phyloP scores from a whole-genome alignment of 129 eudicot species.

The Deinandra increscens region DNA sequence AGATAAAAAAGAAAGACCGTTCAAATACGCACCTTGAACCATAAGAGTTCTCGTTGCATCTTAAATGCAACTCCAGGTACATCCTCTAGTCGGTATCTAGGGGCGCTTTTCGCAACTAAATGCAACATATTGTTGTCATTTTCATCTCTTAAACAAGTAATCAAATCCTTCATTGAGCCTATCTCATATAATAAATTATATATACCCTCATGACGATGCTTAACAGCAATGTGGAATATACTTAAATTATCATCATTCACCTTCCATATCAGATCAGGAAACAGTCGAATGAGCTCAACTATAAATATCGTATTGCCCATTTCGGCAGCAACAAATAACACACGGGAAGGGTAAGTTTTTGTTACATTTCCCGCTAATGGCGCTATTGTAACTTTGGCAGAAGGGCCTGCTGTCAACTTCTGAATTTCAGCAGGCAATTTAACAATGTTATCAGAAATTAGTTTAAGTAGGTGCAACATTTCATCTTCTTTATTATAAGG shows the following conservation, averaged over 20 bases:
- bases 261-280: slow-evolving; percentile 60
- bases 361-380: slow-evolving; percentile 4
- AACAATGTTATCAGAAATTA: slow-evolving; percentile 25
- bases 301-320: slow-evolving; percentile 46
- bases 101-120: slow-evolving; percentile 46
- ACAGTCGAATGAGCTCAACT: slow-evolving; percentile 34
- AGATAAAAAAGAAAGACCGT: neutral
- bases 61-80: slow-evolving; percentile 53
- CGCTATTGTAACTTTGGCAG: neutral
- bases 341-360: slow-evolving; percentile 35
- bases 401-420: slow-evolving; percentile 1
- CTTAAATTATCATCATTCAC: slow-evolving; percentile 45
- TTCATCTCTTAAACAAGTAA: slow-evolving; percentile 36
- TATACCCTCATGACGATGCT: slow-evolving; percentile 46
- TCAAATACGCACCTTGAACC: slow-evolving; percentile 74
- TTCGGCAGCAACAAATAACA: slow-evolving; percentile 48
- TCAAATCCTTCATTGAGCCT: slow-evolving; percentile 44
- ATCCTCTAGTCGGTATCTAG: slow-evolving; percentile 30
- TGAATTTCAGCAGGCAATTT: slow-evolving; percentile 33
- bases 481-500: slow-evolving; percentile 25
- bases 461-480: slow-evolving; percentile 23
- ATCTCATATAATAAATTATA: slow-evolving; percentile 46
- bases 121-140: slow-evolving; percentile 47
- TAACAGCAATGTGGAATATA: slow-evolving; percentile 51
- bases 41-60: slow-evolving; percentile 48